A percentile compares a stretch with the other conserved stretches of the same genome.
Conservation (phyloP, 139 green algal genomes). For the Haematococcus sp. region DNA sequence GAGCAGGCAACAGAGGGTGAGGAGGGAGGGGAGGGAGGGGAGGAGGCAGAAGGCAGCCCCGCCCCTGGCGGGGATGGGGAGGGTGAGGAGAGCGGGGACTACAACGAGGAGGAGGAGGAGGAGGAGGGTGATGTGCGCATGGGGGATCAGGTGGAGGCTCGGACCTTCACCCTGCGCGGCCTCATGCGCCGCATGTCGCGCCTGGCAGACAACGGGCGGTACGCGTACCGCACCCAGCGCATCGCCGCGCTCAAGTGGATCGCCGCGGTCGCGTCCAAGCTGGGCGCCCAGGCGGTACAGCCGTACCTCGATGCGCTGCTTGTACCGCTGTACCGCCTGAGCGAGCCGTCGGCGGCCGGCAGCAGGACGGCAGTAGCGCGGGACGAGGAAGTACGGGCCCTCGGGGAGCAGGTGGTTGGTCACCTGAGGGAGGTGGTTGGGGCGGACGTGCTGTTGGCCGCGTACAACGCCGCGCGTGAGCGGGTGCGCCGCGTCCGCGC, state of each 20-base stretch:
- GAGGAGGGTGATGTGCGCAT: not conserved
- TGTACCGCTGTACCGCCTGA: slow-evolving; percentile 77
- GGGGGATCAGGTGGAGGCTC: slow-evolving; percentile 4
- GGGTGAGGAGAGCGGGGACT: slow-evolving; percentile 9
- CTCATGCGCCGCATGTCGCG: slow-evolving; percentile 66
- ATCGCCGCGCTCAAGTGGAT: slow-evolving; percentile 73
- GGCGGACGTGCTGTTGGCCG: slow-evolving; percentile 61
- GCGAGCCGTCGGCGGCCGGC: slow-evolving; percentile 39
- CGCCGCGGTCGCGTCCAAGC: slow-evolving; percentile 55
- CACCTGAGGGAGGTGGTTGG: slow-evolving; percentile 69
- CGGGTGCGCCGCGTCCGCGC: slow-evolving; percentile 35
- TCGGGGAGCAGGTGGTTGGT: slow-evolving; percentile 71
- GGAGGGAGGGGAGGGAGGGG: slow-evolving; percentile 9
- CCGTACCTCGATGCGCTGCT: slow-evolving; percentile 68
- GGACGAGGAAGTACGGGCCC: slow-evolving; percentile 30
- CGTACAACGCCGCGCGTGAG: slow-evolving; percentile 62
- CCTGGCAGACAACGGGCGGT: slow-evolving; percentile 65
- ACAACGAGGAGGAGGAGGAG: slow-evolving; percentile 22
- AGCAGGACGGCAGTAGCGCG: not conserved
- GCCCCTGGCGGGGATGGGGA: slow-evolving; percentile 10
- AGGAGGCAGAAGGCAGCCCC: not conserved
- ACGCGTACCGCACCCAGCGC: slow-evolving; percentile 44
- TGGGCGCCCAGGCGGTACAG: slow-evolving; percentile 47
- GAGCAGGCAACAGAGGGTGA: not conserved
- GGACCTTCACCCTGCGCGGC: slow-evolving; percentile 55